These are phyloP conservation scores for Wickerhamomyces chaumierensis DNA, from an alignment of 805 yeast species.

Conservation along the genomic window DNA sequence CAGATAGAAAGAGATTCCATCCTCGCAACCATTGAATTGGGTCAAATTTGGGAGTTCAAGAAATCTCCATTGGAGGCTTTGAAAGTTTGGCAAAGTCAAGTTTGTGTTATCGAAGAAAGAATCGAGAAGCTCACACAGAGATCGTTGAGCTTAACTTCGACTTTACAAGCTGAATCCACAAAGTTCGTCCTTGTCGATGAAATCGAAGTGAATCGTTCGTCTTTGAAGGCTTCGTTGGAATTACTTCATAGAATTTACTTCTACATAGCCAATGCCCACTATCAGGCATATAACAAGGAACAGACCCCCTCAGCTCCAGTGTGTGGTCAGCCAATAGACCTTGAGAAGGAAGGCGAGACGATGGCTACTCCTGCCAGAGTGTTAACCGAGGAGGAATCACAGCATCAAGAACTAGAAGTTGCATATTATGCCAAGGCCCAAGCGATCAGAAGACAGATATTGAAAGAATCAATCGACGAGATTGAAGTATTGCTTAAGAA, in stretches of 20 bases:
- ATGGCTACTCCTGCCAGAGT: constrained; percentile 13
- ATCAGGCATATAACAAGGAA: constrained; percentile 30
- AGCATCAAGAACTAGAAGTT: constrained; percentile 36
- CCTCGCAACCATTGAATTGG: constrained; percentile 41
- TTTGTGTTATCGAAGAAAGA: constrained; percentile 2
- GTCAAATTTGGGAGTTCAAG: constrained; percentile 54
- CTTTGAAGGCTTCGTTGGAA: constrained; percentile 23
- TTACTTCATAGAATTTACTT: constrained; percentile 68
- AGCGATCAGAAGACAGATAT: constrained; percentile 36
- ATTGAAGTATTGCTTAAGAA: constrained; percentile 5
- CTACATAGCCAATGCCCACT: constrained; percentile 64
- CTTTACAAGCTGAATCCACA: too few relatives aligned
- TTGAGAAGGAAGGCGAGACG: constrained; percentile 14
- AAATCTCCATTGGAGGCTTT: constrained; percentile 42
- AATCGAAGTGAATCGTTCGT: constrained; percentile 19
- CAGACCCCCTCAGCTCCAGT: not conserved
- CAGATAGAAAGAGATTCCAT: constrained; percentile 38
- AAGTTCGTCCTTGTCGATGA: constrained; percentile 19
- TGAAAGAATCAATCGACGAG: constrained; percentile 24
- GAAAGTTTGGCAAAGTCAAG: constrained; percentile 24
- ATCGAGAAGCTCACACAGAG: not conserved
- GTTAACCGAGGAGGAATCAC: constrained; percentile 19
- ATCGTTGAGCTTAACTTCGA: too few relatives aligned
- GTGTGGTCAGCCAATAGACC: too few relatives aligned
- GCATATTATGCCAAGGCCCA: constrained; percentile 53